Evolutionary conservation across 116 monocot genomes (phyloP).

Genomic region (Thalassia testudinum): DNA sequence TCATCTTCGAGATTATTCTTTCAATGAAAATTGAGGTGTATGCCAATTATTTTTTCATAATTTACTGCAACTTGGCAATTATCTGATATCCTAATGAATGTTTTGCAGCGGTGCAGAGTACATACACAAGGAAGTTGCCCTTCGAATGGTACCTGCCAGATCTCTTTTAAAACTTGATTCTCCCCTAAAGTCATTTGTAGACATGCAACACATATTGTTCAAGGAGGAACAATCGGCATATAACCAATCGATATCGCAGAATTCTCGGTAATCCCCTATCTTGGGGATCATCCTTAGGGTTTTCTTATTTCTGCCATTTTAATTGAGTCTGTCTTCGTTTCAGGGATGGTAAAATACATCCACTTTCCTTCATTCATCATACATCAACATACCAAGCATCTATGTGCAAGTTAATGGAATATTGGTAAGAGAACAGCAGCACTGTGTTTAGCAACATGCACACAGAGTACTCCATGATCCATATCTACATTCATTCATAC

Average conservation of each 20-base stretch:
- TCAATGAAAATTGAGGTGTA: no score
- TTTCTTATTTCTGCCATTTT: no score
- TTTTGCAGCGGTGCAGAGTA: constrained; percentile 68
- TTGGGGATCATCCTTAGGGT: no score
- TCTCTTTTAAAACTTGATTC: constrained; percentile 42
- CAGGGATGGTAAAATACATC: constrained; percentile 84
- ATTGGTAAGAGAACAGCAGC: constrained; percentile 34
- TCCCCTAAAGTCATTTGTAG: constrained; percentile 51
- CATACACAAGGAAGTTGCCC: constrained; percentile 67
- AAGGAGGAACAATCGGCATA: constrained; percentile 75
- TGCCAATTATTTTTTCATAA: no score
- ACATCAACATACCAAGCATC: constrained; percentile 91
- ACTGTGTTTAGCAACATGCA: background rate
- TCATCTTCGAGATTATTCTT: no score
- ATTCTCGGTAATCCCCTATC: constrained; percentile 60
- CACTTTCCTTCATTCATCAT: constrained; percentile 83
- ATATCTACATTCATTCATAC: no score
- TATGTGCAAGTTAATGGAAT: constrained; percentile 96
- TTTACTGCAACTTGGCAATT: no score
- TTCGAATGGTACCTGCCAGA: constrained; percentile 50
- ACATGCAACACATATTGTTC: constrained; percentile 67
- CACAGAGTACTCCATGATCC: background rate
- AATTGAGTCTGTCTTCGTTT: no score
- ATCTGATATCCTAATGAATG: no score
- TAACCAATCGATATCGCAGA: constrained; percentile 54